A percentile compares a stretch with the other conserved stretches of the same genome.
Conservation (phyloP, 257 asterid genomes). For the Leonotis leonurus region DNA sequence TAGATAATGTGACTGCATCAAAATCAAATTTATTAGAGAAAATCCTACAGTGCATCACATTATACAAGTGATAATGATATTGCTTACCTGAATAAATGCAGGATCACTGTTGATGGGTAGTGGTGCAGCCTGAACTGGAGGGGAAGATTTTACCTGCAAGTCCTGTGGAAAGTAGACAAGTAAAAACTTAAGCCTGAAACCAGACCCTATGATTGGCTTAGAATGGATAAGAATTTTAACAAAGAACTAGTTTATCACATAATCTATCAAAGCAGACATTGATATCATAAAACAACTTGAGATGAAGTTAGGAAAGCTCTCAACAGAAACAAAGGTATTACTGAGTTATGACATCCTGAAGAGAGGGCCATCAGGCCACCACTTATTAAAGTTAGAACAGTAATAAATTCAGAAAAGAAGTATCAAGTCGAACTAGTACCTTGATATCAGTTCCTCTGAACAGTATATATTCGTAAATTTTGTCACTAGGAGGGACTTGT, state of each 20-base stretch:
- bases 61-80: not conserved
- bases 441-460: constrained; percentile 94
- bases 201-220: too few relatives aligned
- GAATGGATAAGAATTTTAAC: too few relatives aligned
- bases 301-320: not conserved
- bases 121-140: constrained; percentile 62
- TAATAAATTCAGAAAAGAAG: not conserved
- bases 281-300: not conserved
- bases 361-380: too few relatives aligned
- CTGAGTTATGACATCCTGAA: not conserved
- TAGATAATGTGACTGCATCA: constrained; percentile 84
- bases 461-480: constrained; percentile 78
- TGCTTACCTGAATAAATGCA: constrained; percentile 86
- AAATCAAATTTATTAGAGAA: constrained; percentile 17
- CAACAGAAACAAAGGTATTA: too few relatives aligned
- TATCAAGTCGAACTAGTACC: constrained; percentile 27
- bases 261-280: not conserved
- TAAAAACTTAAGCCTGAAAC: not conserved
- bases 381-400: too few relatives aligned
- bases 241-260: not conserved
- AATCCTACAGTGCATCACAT: not conserved
- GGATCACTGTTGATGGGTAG: constrained; percentile 74
- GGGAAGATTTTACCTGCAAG: constrained; percentile 87
- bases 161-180: constrained; percentile 39
- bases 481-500: constrained; percentile 86